Percentiles rank a stretch among this genome's conserved stretches.
Conservation (phyloP, 495 filamentous ascomycete genomes). For the Haplographium delicatum region DNA sequence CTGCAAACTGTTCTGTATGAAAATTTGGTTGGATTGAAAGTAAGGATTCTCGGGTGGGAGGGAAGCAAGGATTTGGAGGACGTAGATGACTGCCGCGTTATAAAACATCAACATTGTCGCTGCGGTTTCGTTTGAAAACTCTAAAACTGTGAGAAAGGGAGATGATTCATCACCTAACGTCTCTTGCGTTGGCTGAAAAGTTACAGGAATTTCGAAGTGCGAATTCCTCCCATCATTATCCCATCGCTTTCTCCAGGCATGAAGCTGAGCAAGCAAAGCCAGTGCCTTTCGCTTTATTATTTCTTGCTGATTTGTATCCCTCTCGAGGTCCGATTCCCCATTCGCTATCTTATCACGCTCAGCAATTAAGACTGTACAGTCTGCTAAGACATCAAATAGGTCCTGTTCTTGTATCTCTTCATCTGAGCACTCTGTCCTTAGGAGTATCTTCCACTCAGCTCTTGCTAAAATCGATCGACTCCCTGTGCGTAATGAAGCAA, state of each 20-base stretch:
- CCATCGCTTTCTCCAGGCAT: not conserved
- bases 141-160: no score
- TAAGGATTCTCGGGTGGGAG: not conserved
- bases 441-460: slow-evolving; percentile 1
- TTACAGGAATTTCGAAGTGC: not conserved
- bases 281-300: not conserved
- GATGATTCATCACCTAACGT: no score
- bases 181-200: not conserved
- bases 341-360: not conserved
- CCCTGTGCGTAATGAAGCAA: not conserved
- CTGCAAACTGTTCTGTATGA: no score
- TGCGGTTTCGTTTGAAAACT: no score
- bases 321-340: not conserved
- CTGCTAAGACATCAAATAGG: not conserved
- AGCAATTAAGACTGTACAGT: not conserved
- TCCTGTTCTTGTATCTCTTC: not conserved
- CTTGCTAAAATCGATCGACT: not conserved
- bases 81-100: slow-evolving; percentile 4
- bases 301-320: not conserved
- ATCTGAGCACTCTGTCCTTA: not conserved
- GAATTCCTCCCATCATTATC: not conserved
- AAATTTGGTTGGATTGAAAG: not conserved
- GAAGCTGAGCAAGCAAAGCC: not conserved
- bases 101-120: slow-evolving; percentile 7
- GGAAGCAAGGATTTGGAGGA: slow-evolving; percentile 4